Percentiles rank a stretch among this genome's conserved stretches.
These are phyloP conservation scores for Talaromyces liani DNA, from an alignment of 495 filamentous ascomycete species.

Conservation along the genomic window DNA sequence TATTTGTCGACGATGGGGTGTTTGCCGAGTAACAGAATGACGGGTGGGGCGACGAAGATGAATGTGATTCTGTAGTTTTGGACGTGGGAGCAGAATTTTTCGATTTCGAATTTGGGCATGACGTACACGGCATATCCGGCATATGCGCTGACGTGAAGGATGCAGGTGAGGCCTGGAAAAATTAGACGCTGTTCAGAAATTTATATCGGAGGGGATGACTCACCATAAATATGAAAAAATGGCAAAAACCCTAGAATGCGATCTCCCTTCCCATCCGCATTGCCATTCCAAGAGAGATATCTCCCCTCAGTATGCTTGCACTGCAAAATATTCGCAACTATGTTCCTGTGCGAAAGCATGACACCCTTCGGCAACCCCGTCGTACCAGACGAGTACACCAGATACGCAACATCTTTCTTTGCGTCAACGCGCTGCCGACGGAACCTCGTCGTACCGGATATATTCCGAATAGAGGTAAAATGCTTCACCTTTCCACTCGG, in stretches of 20 bases:
- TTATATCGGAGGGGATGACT: neutral
- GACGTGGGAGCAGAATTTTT: constrained; percentile 66
- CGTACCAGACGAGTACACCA: constrained; percentile 77
- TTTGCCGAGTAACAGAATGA: constrained; percentile 75
- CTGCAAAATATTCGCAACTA: constrained; percentile 58
- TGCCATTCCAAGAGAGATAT: constrained; percentile 45
- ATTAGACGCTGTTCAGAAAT: constrained; percentile 1
- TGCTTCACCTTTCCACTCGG: constrained; percentile 56
- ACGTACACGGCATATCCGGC: constrained; percentile 63
- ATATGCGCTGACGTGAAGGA: constrained; percentile 58
- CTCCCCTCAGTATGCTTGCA: constrained; percentile 46
- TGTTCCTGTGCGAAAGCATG: constrained; percentile 68
- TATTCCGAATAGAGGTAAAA: constrained; percentile 63
- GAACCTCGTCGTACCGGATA: constrained; percentile 40
- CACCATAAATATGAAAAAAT: constrained; percentile 93
- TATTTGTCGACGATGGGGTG: constrained; percentile 70
- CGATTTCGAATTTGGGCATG: constrained; percentile 79
- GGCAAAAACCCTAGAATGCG: constrained; percentile 74
- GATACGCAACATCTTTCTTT: constrained; percentile 40
- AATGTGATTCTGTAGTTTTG: constrained; percentile 71
- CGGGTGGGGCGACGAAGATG: constrained; percentile 76
- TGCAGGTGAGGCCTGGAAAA: constrained; percentile 51
- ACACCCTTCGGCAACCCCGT: constrained; percentile 85
- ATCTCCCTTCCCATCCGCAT: constrained; percentile 58
- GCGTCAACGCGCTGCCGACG: constrained; percentile 27